Percentiles rank a stretch among this genome's conserved stretches.
phyloP scores from a whole-genome alignment of 306 rosid genomes.

The Vigna unguiculata region DNA sequence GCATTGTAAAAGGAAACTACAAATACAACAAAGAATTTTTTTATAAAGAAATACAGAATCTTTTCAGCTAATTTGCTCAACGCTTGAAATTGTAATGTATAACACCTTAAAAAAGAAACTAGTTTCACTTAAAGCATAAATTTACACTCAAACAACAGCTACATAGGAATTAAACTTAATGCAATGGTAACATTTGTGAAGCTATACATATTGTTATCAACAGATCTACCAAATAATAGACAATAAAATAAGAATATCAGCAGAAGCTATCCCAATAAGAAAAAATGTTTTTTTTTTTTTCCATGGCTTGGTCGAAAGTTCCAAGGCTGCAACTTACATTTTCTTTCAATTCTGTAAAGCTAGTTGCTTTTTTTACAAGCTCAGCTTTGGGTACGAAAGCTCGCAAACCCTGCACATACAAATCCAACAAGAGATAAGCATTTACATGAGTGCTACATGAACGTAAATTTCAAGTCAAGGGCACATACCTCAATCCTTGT shows the following conservation, averaged over 20 bases:
- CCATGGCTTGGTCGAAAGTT: constrained; percentile 2
- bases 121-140: not conserved
- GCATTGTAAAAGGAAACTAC: constrained; percentile 14
- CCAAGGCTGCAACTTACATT: constrained; percentile 58
- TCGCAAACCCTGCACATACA: constrained; percentile 77
- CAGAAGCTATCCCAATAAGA: constrained; percentile 11
- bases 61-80: constrained; percentile 10
- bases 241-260: not conserved
- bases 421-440: constrained; percentile 34
- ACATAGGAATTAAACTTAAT: not conserved
- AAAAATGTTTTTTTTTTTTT: constrained; percentile 7
- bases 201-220: not conserved
- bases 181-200: not conserved
- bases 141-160: constrained; percentile 16
- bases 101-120: constrained; percentile 14
- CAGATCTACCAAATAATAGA: not conserved
- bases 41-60: not conserved
- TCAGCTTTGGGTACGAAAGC: constrained; percentile 93
- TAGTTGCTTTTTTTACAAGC: constrained; percentile 73
- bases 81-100: constrained; percentile 17
- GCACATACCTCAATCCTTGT: constrained; percentile 87
- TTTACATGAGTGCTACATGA: constrained; percentile 17
- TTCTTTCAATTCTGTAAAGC: constrained; percentile 83
- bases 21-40: not conserved
- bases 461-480: constrained; percentile 30